Evolutionary conservation across 306 rosid species (phyloP).

Genomic region (Spatholobus suberectus): DNA sequence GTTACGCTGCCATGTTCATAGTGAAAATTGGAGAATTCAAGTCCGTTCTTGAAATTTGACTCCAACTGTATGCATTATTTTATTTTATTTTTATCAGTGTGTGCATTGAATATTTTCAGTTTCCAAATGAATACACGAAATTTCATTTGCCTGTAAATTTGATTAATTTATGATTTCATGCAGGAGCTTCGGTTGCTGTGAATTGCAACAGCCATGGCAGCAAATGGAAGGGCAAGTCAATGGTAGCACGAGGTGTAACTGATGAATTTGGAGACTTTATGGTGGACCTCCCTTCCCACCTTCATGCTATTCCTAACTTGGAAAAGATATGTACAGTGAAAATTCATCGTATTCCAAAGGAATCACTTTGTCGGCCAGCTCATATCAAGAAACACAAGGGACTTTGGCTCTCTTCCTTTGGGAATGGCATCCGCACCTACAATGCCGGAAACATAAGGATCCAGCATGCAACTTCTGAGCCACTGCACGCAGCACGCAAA

Average conservation of each 20-base stretch:
- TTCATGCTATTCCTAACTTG: conserved; percentile 75
- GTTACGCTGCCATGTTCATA: too few species aligned
- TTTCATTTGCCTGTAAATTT: conserved; percentile 6
- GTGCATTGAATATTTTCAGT: background rate
- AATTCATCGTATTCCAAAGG: conserved; percentile 64
- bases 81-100: too few species aligned
- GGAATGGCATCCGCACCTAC: conserved; percentile 81
- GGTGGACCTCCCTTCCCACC: conserved; percentile 80
- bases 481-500: too few species aligned
- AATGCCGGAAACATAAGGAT: conserved; percentile 66
- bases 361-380: conserved; percentile 57
- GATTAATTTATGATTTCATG: conserved; percentile 17
- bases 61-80: too few species aligned
- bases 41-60: background rate
- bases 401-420: conserved; percentile 65
- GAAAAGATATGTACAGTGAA: conserved; percentile 62
- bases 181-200: conserved; percentile 76
- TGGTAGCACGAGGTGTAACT: conserved; percentile 51
- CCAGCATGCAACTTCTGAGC: conserved; percentile 54
- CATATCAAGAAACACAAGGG: conserved; percentile 50
- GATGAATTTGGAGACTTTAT: conserved; percentile 89
- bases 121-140: background rate
- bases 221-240: conserved; percentile 53
- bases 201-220: conserved; percentile 62
- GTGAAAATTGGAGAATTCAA: too few species aligned